These are phyloP conservation scores for Microthlaspi erraticum DNA, from an alignment of 345 rosid genomes.

Conservation along the genomic window DNA sequence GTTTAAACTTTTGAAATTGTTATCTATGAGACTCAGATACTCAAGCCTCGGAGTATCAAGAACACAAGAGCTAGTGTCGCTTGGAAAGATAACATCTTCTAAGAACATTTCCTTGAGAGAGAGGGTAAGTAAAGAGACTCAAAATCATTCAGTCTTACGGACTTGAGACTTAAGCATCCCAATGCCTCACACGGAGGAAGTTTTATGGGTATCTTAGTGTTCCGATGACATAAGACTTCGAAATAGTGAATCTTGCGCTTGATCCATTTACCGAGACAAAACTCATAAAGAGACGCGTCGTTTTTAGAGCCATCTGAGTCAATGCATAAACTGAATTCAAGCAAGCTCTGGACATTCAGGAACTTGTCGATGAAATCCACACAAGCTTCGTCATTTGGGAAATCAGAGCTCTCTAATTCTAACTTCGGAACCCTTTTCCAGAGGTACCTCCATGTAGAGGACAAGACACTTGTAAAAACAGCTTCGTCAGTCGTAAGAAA, in stretches of 20 bases:
- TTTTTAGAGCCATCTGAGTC: neutral
- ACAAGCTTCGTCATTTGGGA: neutral
- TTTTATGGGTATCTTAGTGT: neutral
- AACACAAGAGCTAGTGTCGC: neutral
- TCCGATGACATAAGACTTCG: neutral
- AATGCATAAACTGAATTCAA: neutral
- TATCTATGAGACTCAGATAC: neutral
- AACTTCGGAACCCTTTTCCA: neutral
- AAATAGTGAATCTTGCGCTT: neutral
- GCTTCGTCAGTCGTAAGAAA: neutral
- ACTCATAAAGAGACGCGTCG: neutral
- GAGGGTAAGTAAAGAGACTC: slow-evolving; percentile 9
- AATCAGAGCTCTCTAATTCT: neutral
- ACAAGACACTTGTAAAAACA: slow-evolving; percentile 10
- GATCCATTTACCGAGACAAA: neutral
- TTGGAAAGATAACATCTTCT: neutral
- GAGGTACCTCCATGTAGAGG: neutral
- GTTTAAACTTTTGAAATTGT: neutral
- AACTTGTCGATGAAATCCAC: neutral
- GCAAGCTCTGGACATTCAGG: neutral
- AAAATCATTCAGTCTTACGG: slow-evolving; percentile 8
- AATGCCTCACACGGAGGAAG: neutral
- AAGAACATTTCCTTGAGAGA: neutral
- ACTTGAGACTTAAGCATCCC: neutral
- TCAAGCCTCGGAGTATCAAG: slow-evolving; percentile 14